Evolutionary conservation across 176 grass and related monocot species (phyloP).

Genomic region (Oryza brachyantha): DNA sequence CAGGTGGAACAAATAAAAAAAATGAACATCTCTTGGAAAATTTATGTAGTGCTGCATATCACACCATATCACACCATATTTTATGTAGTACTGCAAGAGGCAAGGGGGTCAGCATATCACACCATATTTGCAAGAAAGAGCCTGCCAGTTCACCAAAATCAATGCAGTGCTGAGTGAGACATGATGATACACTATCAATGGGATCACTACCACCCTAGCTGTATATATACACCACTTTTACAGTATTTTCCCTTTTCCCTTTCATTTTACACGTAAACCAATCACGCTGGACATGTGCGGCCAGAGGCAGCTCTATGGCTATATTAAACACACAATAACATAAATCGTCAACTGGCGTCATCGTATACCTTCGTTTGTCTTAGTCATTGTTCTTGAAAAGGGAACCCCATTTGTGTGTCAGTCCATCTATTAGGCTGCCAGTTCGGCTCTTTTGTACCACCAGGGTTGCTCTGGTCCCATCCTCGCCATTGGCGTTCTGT

Average conservation of each 20-base stretch:
- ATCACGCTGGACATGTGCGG: slow-evolving; percentile 30
- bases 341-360: slow-evolving; percentile 22
- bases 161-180: not conserved
- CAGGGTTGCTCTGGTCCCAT: slow-evolving; percentile 82
- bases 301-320: slow-evolving; percentile 29
- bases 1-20: not conserved
- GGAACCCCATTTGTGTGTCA: slow-evolving; percentile 71
- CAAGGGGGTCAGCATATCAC: not conserved
- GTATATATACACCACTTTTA: slow-evolving; percentile 42
- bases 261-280: slow-evolving; percentile 54
- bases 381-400: slow-evolving; percentile 80
- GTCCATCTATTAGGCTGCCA: slow-evolving; percentile 66
- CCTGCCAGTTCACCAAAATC: slow-evolving; percentile 20
- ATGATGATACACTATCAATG: slow-evolving; percentile 43
- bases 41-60: no score
- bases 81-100: not conserved
- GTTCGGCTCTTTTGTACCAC: slow-evolving; percentile 76
- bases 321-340: slow-evolving; percentile 36
- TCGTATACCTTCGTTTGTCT: slow-evolving; percentile 17
- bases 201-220: slow-evolving; percentile 29
- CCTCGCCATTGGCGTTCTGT: slow-evolving; percentile 35
- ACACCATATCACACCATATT: no score
- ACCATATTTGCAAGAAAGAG: slow-evolving; percentile 17
- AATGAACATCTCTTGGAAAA: not conserved
- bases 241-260: slow-evolving; percentile 26